phyloP scores from a whole-genome alignment of 495 filamentous ascomycete species.

The Lasiosphaeria ovina region DNA sequence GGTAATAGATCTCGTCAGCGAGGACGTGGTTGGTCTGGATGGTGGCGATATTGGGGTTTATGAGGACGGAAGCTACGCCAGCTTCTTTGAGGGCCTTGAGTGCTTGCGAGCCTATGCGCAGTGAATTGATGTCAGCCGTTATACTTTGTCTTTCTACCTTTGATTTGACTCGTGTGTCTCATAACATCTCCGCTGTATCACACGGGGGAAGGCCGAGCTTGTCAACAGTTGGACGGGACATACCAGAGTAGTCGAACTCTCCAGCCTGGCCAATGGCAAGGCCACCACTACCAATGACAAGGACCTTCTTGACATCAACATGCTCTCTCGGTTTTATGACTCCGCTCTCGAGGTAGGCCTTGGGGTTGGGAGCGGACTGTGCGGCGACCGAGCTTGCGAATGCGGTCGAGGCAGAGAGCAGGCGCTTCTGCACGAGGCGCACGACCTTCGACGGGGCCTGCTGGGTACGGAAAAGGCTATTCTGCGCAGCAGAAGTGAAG shows the following conservation, averaged over 20 bases:
- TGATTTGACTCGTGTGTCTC: constrained; percentile 31
- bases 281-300: constrained; percentile 93
- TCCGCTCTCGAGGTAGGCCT: constrained; percentile 85
- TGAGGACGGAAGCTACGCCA: constrained; percentile 90
- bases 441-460: constrained; percentile 11
- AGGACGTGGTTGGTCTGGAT: constrained; percentile 96
- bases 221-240: constrained; percentile 25
- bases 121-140: constrained; percentile 20
- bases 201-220: neutral
- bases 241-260: constrained; percentile 98
- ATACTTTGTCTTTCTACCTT: constrained; percentile 9
- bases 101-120: constrained; percentile 76
- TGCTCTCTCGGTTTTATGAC: constrained; percentile 70
- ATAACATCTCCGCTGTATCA: constrained; percentile 18
- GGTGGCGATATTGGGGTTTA: constrained; percentile 98
- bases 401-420: constrained; percentile 38
- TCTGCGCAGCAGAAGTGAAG: constrained; percentile 34
- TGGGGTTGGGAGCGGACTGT: constrained; percentile 74
- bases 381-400: constrained; percentile 30
- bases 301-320: constrained; percentile 96
- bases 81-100: constrained; percentile 97
- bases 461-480: constrained; percentile 31
- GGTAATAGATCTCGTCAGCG: constrained; percentile 97
- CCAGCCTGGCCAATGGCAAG: constrained; percentile 97
- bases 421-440: constrained; percentile 37